phyloP scores from a whole-genome alignment of 306 rosid genomes.

The Hippophae gyantsensis region DNA sequence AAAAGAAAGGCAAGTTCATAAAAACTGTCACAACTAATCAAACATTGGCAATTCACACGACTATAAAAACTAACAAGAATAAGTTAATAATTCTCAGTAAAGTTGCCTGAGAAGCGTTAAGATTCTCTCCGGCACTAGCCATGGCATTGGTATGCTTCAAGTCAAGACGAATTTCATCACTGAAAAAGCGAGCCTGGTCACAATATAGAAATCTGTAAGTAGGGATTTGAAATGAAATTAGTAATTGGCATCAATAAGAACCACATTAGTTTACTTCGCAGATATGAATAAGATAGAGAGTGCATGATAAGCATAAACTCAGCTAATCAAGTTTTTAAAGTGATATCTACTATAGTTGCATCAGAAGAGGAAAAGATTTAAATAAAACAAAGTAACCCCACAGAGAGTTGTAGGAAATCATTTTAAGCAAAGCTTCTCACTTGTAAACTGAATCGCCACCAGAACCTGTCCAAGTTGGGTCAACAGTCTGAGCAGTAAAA shows the following conservation, averaged over 20 bases:
- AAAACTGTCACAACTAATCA: no score
- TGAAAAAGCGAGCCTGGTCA: conserved; percentile 89
- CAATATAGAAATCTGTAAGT: conserved; percentile 71
- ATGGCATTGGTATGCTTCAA: conserved; percentile 91
- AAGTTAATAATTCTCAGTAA: conserved; percentile 6
- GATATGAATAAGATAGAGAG: no score
- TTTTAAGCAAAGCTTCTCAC: conserved; percentile 22
- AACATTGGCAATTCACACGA: no score
- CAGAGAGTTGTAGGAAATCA: background rate
- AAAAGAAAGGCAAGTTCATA: no score
- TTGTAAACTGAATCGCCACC: conserved; percentile 76
- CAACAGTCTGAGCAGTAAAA: conserved; percentile 89
- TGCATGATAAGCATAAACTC: no score
- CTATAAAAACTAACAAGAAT: background rate
- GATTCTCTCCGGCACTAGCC: conserved; percentile 97
- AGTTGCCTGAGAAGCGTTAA: conserved; percentile 89
- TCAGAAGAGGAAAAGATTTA: background rate
- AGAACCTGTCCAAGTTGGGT: conserved; percentile 70
- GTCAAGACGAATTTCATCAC: conserved; percentile 72
- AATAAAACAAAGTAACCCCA: background rate
- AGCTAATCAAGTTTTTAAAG: no score
- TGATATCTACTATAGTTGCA: background rate
- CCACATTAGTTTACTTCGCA: no score
- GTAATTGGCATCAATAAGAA: background rate
- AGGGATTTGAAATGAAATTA: conserved; percentile 1